Evolutionary conservation across 805 yeast genomes (phyloP), one percentile per base, ranked within the genome.

Genomic region (Candida multigemmis): DNA sequence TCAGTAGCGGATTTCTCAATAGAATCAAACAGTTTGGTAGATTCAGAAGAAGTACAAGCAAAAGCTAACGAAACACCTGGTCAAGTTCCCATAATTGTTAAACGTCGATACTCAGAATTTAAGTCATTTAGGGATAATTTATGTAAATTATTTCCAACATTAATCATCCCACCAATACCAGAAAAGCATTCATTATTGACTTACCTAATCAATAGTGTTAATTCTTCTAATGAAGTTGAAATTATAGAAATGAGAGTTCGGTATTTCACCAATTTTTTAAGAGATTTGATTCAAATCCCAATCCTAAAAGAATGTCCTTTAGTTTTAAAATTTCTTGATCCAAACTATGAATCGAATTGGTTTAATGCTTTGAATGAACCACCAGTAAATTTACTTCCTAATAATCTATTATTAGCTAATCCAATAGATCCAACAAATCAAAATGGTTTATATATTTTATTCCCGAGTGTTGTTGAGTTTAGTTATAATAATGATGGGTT

Each of bases 351-450:
- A 35, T 50, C 54, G 31, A 54, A 65, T 32, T 71, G 76, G 76
- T 44, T 49, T n/a, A 60, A 68, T 39, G 65, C 69, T 1, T 52
- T 69, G 28, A 61, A 63, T 32, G 68, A 62, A 35, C 65, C 68
- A 2, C 68, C 68, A 3, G 54, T 54, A 7, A 59, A 53, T 27
- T 37, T 59, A 16, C 49, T 71, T 3, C 72, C 77, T 3, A 57
- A 61, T 25, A 68, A 68, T 24, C 45, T 67, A 19, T 42, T 71
- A 12, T 47, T 71, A 11, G 64, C 71, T 4, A 68, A 71, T 17
- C 72, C 76, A 2, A 40, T 60, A 19, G 47, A 67, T 33, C 74
- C 78, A 3, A 56, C 67, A 1, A 65, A 60, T 27, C 75, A 69
- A 19, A 70, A 68, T 40, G 75, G 77, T 2, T 58, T 70, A 26